Percentiles rank a stretch among this genome's conserved stretches.
Evolutionary conservation across 768 basidiomycete species (phyloP).

Genomic region (Suillus subaureus): DNA sequence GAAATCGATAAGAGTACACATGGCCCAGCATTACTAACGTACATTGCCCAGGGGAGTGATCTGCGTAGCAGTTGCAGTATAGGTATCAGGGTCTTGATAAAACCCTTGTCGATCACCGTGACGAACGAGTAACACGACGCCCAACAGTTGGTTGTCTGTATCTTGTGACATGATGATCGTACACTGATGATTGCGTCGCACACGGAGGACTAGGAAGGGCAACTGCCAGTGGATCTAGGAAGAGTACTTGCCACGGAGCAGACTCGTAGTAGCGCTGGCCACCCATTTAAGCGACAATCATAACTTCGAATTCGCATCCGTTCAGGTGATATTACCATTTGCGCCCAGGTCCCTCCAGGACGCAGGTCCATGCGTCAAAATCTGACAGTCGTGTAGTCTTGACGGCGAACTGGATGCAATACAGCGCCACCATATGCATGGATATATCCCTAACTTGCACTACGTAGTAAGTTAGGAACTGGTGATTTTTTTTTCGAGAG

Average conservation of each 20-base stretch:
- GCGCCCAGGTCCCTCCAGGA: neutral
- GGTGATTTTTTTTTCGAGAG: neutral
- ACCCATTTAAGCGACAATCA: neutral
- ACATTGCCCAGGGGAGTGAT: conserved; percentile 74
- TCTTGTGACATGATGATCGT: conserved; percentile 15
- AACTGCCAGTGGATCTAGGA: neutral
- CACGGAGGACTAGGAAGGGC: neutral
- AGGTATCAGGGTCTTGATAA: conserved; percentile 62
- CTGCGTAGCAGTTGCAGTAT: conserved; percentile 55
- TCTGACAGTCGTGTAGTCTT: conserved; percentile 1
- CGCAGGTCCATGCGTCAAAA: neutral
- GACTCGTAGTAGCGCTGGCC: neutral
- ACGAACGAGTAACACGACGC: conserved; percentile 57
- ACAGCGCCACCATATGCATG: neutral
- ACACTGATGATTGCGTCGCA: neutral
- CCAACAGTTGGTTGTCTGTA: conserved; percentile 42
- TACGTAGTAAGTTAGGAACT: too few species aligned
- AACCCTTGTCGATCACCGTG: conserved; percentile 69
- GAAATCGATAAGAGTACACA: conserved; percentile 1
- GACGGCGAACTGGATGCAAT: neutral
- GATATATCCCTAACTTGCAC: too few species aligned
- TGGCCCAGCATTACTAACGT: conserved; percentile 16
- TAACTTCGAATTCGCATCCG: neutral
- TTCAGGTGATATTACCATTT: neutral
- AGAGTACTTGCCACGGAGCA: neutral